phyloP scores from a whole-genome alignment of 345 rosid genomes.

The Luvunga scandens region DNA sequence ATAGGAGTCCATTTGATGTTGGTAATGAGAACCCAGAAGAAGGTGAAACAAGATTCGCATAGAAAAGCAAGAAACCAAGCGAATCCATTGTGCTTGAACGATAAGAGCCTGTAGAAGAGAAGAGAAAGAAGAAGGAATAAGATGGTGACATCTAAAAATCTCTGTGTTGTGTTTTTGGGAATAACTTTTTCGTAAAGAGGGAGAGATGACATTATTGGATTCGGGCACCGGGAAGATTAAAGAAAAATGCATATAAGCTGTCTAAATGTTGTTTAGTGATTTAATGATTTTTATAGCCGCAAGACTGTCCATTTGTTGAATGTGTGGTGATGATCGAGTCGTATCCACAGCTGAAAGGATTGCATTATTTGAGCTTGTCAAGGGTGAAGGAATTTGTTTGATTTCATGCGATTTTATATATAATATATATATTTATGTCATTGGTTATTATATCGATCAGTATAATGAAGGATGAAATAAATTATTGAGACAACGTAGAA shows the following conservation, averaged over 20 bases:
- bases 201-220: neutral
- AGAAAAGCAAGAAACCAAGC: slow-evolving; percentile 58
- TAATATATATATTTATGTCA: too few relatives aligned
- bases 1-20: slow-evolving; percentile 61
- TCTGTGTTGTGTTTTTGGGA: slow-evolving; percentile 24
- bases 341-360: neutral
- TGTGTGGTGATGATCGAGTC: neutral
- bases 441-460: too few relatives aligned
- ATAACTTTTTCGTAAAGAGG: slow-evolving; percentile 32
- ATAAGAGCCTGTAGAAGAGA: slow-evolving; percentile 34
- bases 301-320: neutral
- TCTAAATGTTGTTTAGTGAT: neutral
- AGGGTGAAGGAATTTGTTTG: too few relatives aligned
- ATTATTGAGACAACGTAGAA: too few relatives aligned
- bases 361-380: too few relatives aligned
- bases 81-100: slow-evolving; percentile 30
- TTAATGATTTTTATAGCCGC: neutral
- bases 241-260: too few relatives aligned
- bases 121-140: slow-evolving; percentile 35
- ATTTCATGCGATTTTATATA: too few relatives aligned
- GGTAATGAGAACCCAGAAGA: slow-evolving; percentile 43
- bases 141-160: slow-evolving; percentile 31
- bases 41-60: slow-evolving; percentile 61
- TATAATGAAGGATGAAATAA: too few relatives aligned
- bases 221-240: neutral